Conservation (phyloP, 257 asterid genomes). For the Cordia subcordata region DNA sequence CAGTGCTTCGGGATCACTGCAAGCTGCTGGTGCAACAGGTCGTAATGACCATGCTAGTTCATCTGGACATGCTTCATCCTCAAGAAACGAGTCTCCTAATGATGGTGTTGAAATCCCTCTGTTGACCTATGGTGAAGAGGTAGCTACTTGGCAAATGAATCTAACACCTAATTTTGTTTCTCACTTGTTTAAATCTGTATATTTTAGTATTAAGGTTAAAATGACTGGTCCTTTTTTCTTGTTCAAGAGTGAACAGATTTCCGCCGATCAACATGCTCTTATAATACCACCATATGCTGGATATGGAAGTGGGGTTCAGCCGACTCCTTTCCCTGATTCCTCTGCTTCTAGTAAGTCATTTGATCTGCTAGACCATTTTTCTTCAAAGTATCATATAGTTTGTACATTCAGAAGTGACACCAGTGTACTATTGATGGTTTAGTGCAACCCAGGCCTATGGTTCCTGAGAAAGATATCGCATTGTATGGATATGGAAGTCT, state of each 20-base stretch:
- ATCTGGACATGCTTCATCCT: constrained; percentile 28
- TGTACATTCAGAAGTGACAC: not conserved
- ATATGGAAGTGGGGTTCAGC: constrained; percentile 34
- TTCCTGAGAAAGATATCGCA: constrained; percentile 71
- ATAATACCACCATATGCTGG: constrained; percentile 50
- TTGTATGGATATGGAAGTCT: constrained; percentile 95
- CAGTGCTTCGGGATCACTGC: constrained; percentile 28
- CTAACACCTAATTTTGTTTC: not conserved
- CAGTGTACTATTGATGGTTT: not conserved
- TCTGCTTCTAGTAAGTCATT: constrained; percentile 41
- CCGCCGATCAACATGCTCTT: constrained; percentile 55
- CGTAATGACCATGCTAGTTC: constrained; percentile 33
- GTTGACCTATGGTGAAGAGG: constrained; percentile 86
- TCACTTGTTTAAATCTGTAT: not conserved
- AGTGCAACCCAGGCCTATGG: constrained; percentile 84
- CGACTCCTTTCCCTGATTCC: constrained; percentile 35
- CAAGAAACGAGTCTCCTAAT: constrained; percentile 31
- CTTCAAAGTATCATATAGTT: not conserved
- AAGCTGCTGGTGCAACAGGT: constrained; percentile 20
- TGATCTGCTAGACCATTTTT: not conserved
- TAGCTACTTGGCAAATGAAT: constrained; percentile 15
- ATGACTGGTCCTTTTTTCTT: constrained; percentile 4
- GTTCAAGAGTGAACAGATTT: constrained; percentile 44
- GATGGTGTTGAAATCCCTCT: constrained; percentile 52
- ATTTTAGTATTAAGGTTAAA: not conserved